A percentile compares a stretch with the other conserved stretches of the same genome.
Evolutionary conservation across 1,284 basidiomycete genomes (phyloP).

Genomic region (Hymenochaete sp.): DNA sequence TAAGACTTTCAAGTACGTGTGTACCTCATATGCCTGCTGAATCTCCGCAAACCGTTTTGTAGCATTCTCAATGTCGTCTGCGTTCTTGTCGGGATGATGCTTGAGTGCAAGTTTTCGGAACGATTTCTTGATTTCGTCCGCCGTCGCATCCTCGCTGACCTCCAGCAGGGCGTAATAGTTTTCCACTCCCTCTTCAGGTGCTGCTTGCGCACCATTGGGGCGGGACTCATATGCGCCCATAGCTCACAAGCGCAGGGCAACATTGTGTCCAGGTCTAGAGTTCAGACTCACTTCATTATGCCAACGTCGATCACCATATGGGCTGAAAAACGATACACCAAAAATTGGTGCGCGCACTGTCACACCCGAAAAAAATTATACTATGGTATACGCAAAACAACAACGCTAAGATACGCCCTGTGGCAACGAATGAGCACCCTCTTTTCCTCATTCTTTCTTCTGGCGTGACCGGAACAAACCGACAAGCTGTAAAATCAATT

Average conservation of each 20-base stretch:
- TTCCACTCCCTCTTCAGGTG: slow-evolving; percentile 25
- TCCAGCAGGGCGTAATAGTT: slow-evolving; percentile 81
- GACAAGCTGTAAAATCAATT: neutral
- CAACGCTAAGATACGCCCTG: too few relatives aligned
- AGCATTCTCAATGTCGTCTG: slow-evolving; percentile 73
- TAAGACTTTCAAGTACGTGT: too few relatives aligned
- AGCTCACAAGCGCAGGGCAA: neutral
- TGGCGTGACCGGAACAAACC: neutral
- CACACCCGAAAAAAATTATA: too few relatives aligned
- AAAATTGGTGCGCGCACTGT: too few relatives aligned
- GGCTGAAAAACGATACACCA: too few relatives aligned
- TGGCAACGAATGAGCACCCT: too few relatives aligned
- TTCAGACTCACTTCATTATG: too few relatives aligned
- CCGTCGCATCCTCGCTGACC: slow-evolving; percentile 70
- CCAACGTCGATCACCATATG: too few relatives aligned
- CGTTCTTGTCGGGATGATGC: slow-evolving; percentile 89
- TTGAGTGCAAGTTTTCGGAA: slow-evolving; percentile 77
- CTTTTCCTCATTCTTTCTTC: slow-evolving; percentile 4
- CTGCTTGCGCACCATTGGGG: slow-evolving; percentile 22
- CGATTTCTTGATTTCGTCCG: slow-evolving; percentile 86
- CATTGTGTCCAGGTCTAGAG: too few relatives aligned
- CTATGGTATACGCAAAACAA: too few relatives aligned
- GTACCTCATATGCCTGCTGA: slow-evolving; percentile 92
- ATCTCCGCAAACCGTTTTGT: slow-evolving; percentile 83
- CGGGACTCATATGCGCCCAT: slow-evolving; percentile 71